A percentile compares a stretch with the other conserved stretches of the same genome.
Evolutionary conservation across 306 rosid species (phyloP).

Genomic region (Potentilla sterilis): DNA sequence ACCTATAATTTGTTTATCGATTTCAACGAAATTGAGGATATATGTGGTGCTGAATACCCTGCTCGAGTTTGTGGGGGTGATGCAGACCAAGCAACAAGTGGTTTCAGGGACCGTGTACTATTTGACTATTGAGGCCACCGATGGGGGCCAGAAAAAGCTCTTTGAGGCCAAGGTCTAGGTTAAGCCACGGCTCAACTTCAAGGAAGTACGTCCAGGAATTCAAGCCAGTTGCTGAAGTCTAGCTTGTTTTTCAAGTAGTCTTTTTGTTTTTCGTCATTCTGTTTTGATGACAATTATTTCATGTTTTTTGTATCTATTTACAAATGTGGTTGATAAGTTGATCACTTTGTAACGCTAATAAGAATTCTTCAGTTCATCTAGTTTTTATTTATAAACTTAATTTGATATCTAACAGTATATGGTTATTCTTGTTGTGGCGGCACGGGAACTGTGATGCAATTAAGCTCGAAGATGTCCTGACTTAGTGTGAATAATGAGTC

Average conservation of each 20-base stretch:
- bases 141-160: conserved; percentile 68
- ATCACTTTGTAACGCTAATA: no score
- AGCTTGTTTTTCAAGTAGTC: conserved; percentile 4
- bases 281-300: no score
- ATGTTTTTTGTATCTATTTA: no score
- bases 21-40: background rate
- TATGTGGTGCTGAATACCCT: conserved; percentile 36
- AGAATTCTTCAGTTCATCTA: no score
- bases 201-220: conserved; percentile 82
- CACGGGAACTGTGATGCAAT: no score
- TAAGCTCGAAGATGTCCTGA: no score
- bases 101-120: conserved; percentile 80
- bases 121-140: conserved; percentile 67
- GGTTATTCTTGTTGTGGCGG: no score
- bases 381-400: no score
- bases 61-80: conserved; percentile 69
- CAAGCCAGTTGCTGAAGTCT: conserved; percentile 50
- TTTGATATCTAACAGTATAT: no score
- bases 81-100: conserved; percentile 65
- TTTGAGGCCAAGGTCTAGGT: conserved; percentile 93
- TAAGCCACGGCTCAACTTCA: conserved; percentile 77
- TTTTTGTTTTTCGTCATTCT: background rate
- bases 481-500: no score
- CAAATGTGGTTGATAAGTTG: no score
- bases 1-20: background rate